These are phyloP conservation scores for Calonectria henricotiae DNA, from an alignment of 2,329 filamentous ascomycete genomes.

Conservation along the genomic window DNA sequence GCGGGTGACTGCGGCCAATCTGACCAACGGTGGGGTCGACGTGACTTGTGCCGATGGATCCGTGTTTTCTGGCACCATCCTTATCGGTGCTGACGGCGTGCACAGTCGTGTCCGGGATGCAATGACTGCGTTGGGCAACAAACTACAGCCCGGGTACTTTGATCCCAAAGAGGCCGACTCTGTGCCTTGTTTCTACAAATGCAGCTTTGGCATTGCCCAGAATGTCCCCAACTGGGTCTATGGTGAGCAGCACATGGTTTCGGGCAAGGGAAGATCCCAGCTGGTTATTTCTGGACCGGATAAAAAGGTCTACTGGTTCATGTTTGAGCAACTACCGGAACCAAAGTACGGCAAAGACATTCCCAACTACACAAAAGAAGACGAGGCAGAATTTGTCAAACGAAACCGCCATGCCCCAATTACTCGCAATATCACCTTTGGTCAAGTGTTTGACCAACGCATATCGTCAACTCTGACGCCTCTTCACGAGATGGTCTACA, in stretches of 20 bases:
- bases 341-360: constrained; percentile 4
- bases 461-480: neutral
- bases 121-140: constrained; percentile 5
- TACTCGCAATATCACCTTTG: neutral
- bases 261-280: neutral
- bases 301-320: constrained; percentile 11
- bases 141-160: constrained; percentile 7
- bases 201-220: constrained; percentile 11
- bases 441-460: neutral
- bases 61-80: neutral
- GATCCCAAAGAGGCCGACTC: neutral
- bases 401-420: neutral
- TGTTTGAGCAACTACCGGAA: neutral
- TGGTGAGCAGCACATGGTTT: neutral
- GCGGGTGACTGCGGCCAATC: neutral
- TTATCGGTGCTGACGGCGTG: constrained; percentile 6
- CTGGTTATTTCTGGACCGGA: constrained; percentile 14
- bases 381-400: constrained; percentile 11
- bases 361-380: neutral
- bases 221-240: neutral
- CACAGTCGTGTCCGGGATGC: neutral
- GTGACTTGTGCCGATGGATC: constrained; percentile 4
- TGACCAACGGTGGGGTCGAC: neutral
- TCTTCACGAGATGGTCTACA: constrained; percentile 4
- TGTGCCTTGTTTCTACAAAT: constrained; percentile 10